These are phyloP conservation scores for Alternaria triticimaculans DNA, from an alignment of 2,329 filamentous ascomycete genomes.

Conservation along the genomic window DNA sequence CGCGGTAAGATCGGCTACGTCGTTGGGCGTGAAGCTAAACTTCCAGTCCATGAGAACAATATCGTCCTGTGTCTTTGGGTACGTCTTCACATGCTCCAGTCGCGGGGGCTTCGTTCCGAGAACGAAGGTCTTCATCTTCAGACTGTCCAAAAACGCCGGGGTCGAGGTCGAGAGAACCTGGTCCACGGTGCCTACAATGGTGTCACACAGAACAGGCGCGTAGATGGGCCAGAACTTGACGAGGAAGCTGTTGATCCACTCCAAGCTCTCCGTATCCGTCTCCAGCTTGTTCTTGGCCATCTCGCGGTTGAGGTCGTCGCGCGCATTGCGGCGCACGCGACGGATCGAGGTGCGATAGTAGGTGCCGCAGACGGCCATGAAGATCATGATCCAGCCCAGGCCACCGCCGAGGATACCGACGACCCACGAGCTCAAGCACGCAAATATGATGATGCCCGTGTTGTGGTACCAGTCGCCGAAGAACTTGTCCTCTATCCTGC, in stretches of 20 bases:
- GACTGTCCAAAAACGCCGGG: constrained; percentile 88
- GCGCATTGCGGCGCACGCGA: constrained; percentile 91
- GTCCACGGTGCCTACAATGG: constrained; percentile 91
- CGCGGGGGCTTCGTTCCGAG: constrained; percentile 94
- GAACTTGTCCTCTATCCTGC: constrained; percentile 83
- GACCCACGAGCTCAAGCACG: constrained; percentile 88
- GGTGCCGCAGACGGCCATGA: constrained; percentile 91
- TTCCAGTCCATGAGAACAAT: constrained; percentile 99
- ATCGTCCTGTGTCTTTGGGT: constrained; percentile 93
- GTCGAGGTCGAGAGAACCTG: constrained; percentile 94
- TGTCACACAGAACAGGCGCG: constrained; percentile 88
- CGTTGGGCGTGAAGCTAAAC: constrained; percentile 98
- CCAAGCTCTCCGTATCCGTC: constrained; percentile 87
- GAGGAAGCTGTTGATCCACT: constrained; percentile 99
- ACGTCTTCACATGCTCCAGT: constrained; percentile 97
- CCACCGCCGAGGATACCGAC: constrained; percentile 89
- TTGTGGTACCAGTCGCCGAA: constrained; percentile 99
- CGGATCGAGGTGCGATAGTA: constrained; percentile 97
- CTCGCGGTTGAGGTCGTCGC: constrained; percentile 90
- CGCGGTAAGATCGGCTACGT: constrained; percentile 87
- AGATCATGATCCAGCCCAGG: constrained; percentile 87
- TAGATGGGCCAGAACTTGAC: constrained; percentile 99
- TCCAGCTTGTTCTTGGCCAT: constrained; percentile 86
- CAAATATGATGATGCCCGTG: constrained; percentile 89
- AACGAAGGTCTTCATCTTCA: constrained; percentile 92